Evolutionary conservation across 805 yeast genomes (phyloP), one percentile per base, ranked within the genome.

Genomic region (Starmerella floricola): DNA sequence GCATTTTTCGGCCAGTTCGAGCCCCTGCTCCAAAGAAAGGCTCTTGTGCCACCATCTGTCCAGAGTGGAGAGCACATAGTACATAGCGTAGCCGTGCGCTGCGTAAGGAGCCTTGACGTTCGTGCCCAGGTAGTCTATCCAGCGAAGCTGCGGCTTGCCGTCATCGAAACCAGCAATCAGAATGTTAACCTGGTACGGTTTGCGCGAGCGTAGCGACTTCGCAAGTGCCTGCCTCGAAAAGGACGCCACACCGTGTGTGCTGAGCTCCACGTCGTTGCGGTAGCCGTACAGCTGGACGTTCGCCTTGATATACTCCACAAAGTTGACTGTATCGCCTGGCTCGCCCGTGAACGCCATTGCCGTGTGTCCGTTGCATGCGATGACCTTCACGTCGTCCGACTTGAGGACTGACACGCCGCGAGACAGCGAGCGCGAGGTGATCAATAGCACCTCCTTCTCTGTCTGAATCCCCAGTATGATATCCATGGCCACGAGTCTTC

Each of bases 81-180:
- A 91, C 1, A 93, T 94, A n/a, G 97, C 94, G 58, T 91, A 91
- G 11, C 98, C 98, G 61, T 91, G 98, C 2, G 97, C 97, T 15
- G 93, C 95, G 59, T 91, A 91, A 13, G 98, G 97, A 45, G 91
- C 69, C 47, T 79, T 84, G 13, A 79, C 94, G 51, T 79, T 76
- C 2, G 98, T 83, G 6, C 98, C 98, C 51, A 91, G 66, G 61
- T 91, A 91, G 60, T 91, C 98, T 52, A 91, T 81, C 79, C 88
- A 85, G 57, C 81, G 78, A 55, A 91, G 69, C 39, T 73, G 66
- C 31, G 96, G 85, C 46, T 65, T 67, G 31, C 68, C 61, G 6
- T 67, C 68, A 55, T 85, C 88, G 59, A 69, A 78, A 10, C 97
- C 96, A 32, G 81, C 98, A 47, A 91, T 64, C 46, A 91, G 68